phyloP scores from a whole-genome alignment of 495 filamentous ascomycete genomes.

The Aeminium ludgeri region DNA sequence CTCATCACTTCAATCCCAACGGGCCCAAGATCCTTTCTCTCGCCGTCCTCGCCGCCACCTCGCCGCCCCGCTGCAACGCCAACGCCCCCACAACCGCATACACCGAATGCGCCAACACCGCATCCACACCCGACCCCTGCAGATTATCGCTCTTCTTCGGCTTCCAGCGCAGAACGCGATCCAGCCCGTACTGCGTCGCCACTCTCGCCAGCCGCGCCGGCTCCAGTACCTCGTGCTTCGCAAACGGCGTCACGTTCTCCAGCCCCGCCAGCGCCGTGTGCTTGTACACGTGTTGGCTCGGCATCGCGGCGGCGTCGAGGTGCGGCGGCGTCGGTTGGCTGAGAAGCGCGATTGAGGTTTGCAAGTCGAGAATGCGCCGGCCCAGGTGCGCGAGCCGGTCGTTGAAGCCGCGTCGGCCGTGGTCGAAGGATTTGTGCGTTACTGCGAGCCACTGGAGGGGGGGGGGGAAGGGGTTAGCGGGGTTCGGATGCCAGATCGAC shows the following conservation, averaged over 20 bases:
- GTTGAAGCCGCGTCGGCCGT: slow-evolving; percentile 84
- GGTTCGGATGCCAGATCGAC: too few relatives aligned
- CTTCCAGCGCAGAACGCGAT: slow-evolving; percentile 68
- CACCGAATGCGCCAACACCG: slow-evolving; percentile 56
- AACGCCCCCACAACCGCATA: slow-evolving; percentile 80
- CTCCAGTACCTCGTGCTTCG: slow-evolving; percentile 38
- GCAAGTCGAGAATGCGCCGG: slow-evolving; percentile 68
- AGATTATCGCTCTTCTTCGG: slow-evolving; percentile 66
- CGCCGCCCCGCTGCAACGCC: slow-evolving; percentile 67
- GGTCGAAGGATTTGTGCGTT: slow-evolving; percentile 97
- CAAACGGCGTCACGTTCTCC: slow-evolving; percentile 42
- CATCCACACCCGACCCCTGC: slow-evolving; percentile 47
- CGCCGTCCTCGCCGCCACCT: slow-evolving; percentile 54
- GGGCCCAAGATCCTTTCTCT: slow-evolving; percentile 55
- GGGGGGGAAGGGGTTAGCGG: too few relatives aligned
- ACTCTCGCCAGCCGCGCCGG: slow-evolving; percentile 46
- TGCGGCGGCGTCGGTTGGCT: slow-evolving; percentile 24
- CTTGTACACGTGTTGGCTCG: slow-evolving; percentile 39
- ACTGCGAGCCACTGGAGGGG: slow-evolving; percentile 86
- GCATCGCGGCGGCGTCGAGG: slow-evolving; percentile 1
- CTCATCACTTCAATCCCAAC: slow-evolving; percentile 18
- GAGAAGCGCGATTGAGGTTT: slow-evolving; percentile 57
- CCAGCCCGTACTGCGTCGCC: slow-evolving; percentile 50
- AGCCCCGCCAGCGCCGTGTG: slow-evolving; percentile 59
- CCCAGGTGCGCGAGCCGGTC: slow-evolving; percentile 82